phyloP scores from a whole-genome alignment of 2,329 filamentous ascomycete species.

The Hypoxylon sp. region DNA sequence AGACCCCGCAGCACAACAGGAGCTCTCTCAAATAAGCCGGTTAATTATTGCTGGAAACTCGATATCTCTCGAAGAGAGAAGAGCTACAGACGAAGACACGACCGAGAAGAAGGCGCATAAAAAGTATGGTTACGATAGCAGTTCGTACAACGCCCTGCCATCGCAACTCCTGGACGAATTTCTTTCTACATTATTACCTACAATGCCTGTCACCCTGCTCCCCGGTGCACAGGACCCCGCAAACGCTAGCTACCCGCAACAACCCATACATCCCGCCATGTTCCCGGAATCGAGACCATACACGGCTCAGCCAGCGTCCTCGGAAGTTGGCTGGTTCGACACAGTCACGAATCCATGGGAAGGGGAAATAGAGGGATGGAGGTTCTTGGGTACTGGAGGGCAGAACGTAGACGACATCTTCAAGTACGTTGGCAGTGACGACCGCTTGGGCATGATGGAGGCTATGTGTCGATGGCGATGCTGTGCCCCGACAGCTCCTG shows the following conservation, averaged over 20 bases:
- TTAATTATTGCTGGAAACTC: constrained; percentile 95
- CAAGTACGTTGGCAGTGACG: constrained; percentile 86
- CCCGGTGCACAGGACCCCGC: constrained; percentile 89
- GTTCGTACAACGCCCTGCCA: constrained; percentile 87
- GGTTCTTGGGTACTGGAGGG: constrained; percentile 86
- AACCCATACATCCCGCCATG: constrained; percentile 92
- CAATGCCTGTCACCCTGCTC: constrained; percentile 88
- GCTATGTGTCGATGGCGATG: constrained; percentile 93
- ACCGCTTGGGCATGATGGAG: constrained; percentile 91
- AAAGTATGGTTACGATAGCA: constrained; percentile 95
- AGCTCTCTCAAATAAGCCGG: constrained; percentile 78
- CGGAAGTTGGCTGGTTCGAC: constrained; percentile 81
- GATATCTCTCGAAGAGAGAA: constrained; percentile 63
- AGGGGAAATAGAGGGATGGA: constrained; percentile 90
- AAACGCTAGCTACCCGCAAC: constrained; percentile 90
- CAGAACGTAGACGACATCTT: constrained; percentile 95
- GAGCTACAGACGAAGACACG: constrained; percentile 55
- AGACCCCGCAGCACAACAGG: constrained; percentile 69
- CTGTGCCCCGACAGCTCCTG: constrained; percentile 91
- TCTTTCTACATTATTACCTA: constrained; percentile 83
- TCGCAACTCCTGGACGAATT: constrained; percentile 88
- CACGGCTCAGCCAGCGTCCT: constrained; percentile 60
- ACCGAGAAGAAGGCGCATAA: constrained; percentile 69
- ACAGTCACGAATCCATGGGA: constrained; percentile 94
- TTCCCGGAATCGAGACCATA: constrained; percentile 83